A percentile compares a stretch with the other conserved stretches of the same genome.
phyloP scores from a whole-genome alignment of 1,284 basidiomycete species.

The Mycocalia duriaeana region DNA sequence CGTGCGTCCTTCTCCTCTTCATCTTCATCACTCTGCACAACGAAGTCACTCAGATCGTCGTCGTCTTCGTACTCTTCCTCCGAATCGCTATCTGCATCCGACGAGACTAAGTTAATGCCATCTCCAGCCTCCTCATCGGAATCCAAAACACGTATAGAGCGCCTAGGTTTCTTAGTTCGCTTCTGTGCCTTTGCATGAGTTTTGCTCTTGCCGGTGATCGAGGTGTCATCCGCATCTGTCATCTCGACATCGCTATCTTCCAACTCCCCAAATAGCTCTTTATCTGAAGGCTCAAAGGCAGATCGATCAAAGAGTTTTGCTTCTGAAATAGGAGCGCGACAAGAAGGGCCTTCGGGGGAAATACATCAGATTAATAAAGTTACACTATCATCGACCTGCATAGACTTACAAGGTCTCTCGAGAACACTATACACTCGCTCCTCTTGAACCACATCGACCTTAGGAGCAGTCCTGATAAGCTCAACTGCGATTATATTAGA shows the following conservation, averaged over 20 bases:
- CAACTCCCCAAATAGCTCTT: constrained; percentile 29
- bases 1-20: constrained; percentile 42
- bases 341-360: constrained; percentile 40
- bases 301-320: constrained; percentile 40
- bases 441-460: too few relatives aligned
- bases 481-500: too few relatives aligned
- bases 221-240: constrained; percentile 14
- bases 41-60: constrained; percentile 48
- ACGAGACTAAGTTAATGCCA: constrained; percentile 3
- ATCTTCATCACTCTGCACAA: constrained; percentile 45
- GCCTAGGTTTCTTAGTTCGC: not conserved
- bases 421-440: too few relatives aligned
- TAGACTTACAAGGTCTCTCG: too few relatives aligned
- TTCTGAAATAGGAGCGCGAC: constrained; percentile 37
- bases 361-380: too few relatives aligned
- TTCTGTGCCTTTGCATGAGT: constrained; percentile 16
- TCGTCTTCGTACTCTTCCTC: constrained; percentile 30
- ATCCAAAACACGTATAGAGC: constrained; percentile 15
- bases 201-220: constrained; percentile 10
- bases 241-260: constrained; percentile 20
- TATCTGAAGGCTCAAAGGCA: constrained; percentile 47
- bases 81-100: not conserved
- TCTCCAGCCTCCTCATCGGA: constrained; percentile 23
- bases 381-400: too few relatives aligned
- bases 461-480: too few relatives aligned